Conservation (phyloP, 192 early-diverging fungal species). For the Linnemannia elongata region DNA sequence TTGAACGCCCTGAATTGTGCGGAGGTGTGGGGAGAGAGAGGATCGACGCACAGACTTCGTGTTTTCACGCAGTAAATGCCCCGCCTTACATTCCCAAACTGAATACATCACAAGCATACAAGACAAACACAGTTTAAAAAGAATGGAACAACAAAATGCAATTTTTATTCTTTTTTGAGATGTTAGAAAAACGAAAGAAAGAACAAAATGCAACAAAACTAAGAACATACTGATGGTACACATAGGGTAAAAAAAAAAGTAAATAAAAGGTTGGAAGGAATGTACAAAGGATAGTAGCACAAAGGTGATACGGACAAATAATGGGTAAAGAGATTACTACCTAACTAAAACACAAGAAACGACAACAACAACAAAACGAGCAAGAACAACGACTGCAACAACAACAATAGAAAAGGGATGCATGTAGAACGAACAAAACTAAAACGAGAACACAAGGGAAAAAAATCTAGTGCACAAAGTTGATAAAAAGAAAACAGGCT, state of each 20-base stretch:
- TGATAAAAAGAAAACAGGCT: background rate
- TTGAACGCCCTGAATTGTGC: too few species aligned
- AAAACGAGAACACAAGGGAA: background rate
- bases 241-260: conserved; percentile 5
- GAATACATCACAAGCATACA: background rate
- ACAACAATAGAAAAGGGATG: background rate
- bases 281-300: conserved; percentile 6
- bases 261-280: background rate
- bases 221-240: conserved; percentile 1
- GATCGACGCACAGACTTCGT: too few species aligned
- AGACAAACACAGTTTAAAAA: background rate
- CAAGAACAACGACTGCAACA: background rate
- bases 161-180: conserved; percentile 8
- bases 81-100: too few species aligned
- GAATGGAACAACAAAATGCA: background rate
- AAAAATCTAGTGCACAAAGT: background rate
- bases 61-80: too few species aligned
- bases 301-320: conserved; percentile 15
- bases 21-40: too few species aligned
- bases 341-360: conserved; percentile 7
- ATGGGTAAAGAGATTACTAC: background rate
- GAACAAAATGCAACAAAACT: background rate
- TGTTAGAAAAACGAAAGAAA: background rate
- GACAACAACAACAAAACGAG: background rate
- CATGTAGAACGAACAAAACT: background rate